phyloP scores from a whole-genome alignment of 106 monocot species.

The Allium cepa region DNA sequence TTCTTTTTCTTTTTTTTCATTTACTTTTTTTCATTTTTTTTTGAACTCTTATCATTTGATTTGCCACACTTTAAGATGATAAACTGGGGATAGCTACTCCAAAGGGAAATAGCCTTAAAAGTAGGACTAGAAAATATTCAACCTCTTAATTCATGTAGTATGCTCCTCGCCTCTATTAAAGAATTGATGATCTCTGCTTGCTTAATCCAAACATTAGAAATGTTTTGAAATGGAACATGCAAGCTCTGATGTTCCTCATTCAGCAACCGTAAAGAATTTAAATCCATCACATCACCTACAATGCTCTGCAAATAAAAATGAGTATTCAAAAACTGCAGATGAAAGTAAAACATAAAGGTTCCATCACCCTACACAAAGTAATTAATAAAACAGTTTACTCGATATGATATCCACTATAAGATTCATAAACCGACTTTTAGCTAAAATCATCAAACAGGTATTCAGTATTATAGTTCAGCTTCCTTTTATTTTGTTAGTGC shows the following conservation, averaged over 20 bases:
- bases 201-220: constrained; percentile 40
- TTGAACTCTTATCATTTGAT: too few relatives aligned
- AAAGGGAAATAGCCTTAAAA: too few relatives aligned
- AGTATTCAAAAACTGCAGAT: neutral
- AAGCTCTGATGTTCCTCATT: constrained; percentile 13
- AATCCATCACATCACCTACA: constrained; percentile 32
- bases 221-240: constrained; percentile 6
- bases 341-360: neutral
- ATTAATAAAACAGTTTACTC: neutral
- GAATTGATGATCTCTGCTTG: constrained; percentile 41
- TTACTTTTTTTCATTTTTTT: too few relatives aligned
- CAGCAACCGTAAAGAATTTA: constrained; percentile 19
- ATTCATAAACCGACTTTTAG: too few relatives aligned
- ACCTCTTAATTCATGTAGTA: constrained; percentile 26
- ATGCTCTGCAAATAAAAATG: constrained; percentile 43
- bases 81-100: too few relatives aligned
- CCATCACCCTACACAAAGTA: neutral
- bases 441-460: too few relatives aligned
- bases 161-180: constrained; percentile 37
- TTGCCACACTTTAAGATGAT: too few relatives aligned
- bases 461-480: too few relatives aligned
- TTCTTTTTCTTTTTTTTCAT: too few relatives aligned
- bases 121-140: constrained; percentile 2
- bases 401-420: too few relatives aligned
- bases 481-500: too few relatives aligned